These are phyloP conservation scores for Posidonia oceanica DNA, from an alignment of 116 monocot species.

Conservation along the genomic window DNA sequence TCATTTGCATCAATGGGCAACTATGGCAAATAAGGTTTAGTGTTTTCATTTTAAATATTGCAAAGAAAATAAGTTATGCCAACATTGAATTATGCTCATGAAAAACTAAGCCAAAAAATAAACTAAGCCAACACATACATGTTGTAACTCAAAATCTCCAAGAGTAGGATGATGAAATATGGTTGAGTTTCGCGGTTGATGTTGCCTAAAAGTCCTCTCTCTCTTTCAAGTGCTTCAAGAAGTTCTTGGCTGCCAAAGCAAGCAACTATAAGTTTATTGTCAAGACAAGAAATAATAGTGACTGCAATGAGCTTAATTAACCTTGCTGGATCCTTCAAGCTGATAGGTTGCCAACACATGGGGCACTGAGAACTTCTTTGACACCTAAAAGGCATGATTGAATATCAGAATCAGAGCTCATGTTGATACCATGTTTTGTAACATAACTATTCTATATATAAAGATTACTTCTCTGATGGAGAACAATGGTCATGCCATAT, in stretches of 20 bases:
- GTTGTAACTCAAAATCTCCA: conserved; percentile 76
- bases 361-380: conserved; percentile 96
- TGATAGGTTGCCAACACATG: conserved; percentile 89
- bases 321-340: conserved; percentile 89
- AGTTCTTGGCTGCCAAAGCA: conserved; percentile 66
- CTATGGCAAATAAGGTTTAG: conserved; percentile 14
- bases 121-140: conserved; percentile 24
- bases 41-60: neutral
- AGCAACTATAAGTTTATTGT: neutral
- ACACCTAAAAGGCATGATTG: conserved; percentile 37
- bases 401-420: conserved; percentile 1
- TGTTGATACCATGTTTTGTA: too few relatives aligned
- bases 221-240: conserved; percentile 66
- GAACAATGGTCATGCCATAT: too few relatives aligned
- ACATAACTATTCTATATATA: too few relatives aligned
- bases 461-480: too few relatives aligned
- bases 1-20: conserved; percentile 48
- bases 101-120: neutral
- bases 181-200: conserved; percentile 33
- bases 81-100: neutral
- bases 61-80: neutral
- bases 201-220: conserved; percentile 50
- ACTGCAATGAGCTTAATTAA: conserved; percentile 11
- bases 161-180: conserved; percentile 72
- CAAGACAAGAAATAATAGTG: too few relatives aligned